A percentile compares a stretch with the other conserved stretches of the same genome.
Evolutionary conservation across 1,284 basidiomycete species (phyloP).

Genomic region (Mycena citricolor): DNA sequence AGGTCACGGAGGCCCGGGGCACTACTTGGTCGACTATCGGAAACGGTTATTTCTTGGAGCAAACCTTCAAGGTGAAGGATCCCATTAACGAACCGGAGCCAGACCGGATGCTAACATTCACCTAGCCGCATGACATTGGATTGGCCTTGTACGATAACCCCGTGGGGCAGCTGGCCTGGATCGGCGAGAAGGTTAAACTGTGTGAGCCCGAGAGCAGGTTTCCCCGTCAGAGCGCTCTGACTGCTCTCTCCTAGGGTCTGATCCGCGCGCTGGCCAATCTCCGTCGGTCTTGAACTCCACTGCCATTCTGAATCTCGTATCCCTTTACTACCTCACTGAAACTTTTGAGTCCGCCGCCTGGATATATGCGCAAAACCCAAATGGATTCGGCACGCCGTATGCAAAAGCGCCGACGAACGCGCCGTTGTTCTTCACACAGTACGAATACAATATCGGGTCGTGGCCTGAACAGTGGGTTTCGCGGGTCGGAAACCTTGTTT

Average conservation of each 20-base stretch:
- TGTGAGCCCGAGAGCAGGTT: neutral
- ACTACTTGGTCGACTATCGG: neutral
- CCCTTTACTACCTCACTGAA: conserved; percentile 12
- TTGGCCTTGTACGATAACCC: conserved; percentile 14
- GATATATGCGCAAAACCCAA: conserved; percentile 7
- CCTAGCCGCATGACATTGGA: conserved; percentile 11
- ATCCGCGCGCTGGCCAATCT: conserved; percentile 1
- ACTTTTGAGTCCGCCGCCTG: conserved; percentile 6
- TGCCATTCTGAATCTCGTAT: conserved; percentile 7
- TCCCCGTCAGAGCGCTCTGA: neutral
- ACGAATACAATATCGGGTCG: neutral
- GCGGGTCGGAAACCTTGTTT: conserved; percentile 9
- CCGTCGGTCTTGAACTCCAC: conserved; percentile 1
- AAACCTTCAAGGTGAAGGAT: conserved; percentile 6
- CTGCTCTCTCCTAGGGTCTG: neutral
- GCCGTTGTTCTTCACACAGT: conserved; percentile 9
- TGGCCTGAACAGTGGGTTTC: conserved; percentile 7
- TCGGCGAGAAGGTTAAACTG: conserved; percentile 1
- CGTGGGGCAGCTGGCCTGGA: conserved; percentile 6
- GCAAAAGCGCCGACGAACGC: conserved; percentile 1
- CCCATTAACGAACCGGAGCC: neutral
- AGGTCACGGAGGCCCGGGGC: conserved; percentile 4
- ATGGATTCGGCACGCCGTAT: neutral
- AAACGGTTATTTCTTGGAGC: conserved; percentile 3
- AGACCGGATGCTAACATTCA: neutral